Conservation (phyloP, 2,329 filamentous ascomycete genomes). For the Clonostachys chloroleuca region DNA sequence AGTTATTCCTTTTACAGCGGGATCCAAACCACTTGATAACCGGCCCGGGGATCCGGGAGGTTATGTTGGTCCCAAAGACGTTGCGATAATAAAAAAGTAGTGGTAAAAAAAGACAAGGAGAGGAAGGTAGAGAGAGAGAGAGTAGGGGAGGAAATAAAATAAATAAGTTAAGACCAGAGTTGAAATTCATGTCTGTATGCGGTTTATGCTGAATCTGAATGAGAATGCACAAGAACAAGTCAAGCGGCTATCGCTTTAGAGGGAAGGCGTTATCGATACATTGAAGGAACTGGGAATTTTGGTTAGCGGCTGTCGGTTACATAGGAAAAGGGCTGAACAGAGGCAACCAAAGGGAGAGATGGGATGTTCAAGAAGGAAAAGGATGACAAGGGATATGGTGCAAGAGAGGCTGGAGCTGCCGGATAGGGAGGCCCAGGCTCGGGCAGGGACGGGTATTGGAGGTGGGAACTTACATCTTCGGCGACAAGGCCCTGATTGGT, state of each 20-base stretch:
- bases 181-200: neutral
- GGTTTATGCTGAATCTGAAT: too few relatives aligned
- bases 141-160: neutral
- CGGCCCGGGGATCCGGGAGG: neutral
- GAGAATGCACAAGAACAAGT: too few relatives aligned
- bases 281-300: slow-evolving; percentile 7
- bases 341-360: too few relatives aligned
- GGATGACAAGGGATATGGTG: neutral
- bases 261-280: slow-evolving; percentile 10
- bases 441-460: slow-evolving; percentile 1
- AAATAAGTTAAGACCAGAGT: neutral
- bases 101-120: too few relatives aligned
- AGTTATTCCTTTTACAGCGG: too few relatives aligned
- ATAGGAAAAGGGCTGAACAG: too few relatives aligned
- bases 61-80: neutral
- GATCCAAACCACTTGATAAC: neutral
- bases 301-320: neutral
- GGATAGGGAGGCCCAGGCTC: slow-evolving; percentile 6
- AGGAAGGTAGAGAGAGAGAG: too few relatives aligned
- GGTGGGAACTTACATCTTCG: slow-evolving; percentile 17
- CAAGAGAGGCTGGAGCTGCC: neutral
- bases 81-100: too few relatives aligned
- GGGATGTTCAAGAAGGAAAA: too few relatives aligned
- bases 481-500: slow-evolving; percentile 54
- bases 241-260: neutral